phyloP scores from a whole-genome alignment of 139 green algal genomes.

The Raphidocelis subcapitata region DNA sequence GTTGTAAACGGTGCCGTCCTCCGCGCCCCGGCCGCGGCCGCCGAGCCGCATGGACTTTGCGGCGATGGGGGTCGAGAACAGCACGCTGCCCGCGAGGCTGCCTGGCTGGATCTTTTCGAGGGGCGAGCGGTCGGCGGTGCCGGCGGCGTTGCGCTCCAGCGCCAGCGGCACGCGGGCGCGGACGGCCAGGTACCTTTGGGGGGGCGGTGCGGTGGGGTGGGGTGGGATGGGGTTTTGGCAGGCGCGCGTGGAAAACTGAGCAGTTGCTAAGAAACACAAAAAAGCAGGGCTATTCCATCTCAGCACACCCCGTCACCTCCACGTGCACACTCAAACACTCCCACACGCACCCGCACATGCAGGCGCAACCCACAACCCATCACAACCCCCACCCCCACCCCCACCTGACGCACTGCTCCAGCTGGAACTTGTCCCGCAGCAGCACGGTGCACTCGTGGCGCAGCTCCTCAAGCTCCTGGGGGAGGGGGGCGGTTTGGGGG shows the following conservation, averaged over 20 bases:
- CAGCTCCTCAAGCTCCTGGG: slow-evolving; percentile 67
- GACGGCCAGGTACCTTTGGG: slow-evolving; percentile 43
- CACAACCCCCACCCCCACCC: not conserved
- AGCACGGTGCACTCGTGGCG: slow-evolving; percentile 57
- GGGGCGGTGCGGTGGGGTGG: not conserved
- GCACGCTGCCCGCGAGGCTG: slow-evolving; percentile 30
- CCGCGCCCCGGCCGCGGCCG: slow-evolving; percentile 34
- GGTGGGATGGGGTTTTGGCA: not conserved
- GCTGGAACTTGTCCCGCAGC: slow-evolving; percentile 56
- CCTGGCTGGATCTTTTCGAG: slow-evolving; percentile 37
- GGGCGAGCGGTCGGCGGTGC: slow-evolving; percentile 20
- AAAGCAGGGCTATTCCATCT: not conserved
- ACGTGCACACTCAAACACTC: not conserved
- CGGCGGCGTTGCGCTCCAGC: slow-evolving; percentile 8
- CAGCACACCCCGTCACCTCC: not conserved
- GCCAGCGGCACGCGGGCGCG: slow-evolving; percentile 17
- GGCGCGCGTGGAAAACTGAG: not conserved
- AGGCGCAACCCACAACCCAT: not conserved
- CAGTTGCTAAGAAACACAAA: not conserved
- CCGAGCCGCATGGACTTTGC: slow-evolving; percentile 40
- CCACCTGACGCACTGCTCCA: slow-evolving; percentile 65
- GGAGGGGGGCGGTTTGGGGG: slow-evolving; percentile 3
- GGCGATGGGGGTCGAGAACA: slow-evolving; percentile 45
- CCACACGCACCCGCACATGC: not conserved
- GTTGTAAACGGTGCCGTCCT: slow-evolving; percentile 52